phyloP scores from a whole-genome alignment of 2,329 filamentous ascomycete species.

The Colletotrichum eleusines region DNA sequence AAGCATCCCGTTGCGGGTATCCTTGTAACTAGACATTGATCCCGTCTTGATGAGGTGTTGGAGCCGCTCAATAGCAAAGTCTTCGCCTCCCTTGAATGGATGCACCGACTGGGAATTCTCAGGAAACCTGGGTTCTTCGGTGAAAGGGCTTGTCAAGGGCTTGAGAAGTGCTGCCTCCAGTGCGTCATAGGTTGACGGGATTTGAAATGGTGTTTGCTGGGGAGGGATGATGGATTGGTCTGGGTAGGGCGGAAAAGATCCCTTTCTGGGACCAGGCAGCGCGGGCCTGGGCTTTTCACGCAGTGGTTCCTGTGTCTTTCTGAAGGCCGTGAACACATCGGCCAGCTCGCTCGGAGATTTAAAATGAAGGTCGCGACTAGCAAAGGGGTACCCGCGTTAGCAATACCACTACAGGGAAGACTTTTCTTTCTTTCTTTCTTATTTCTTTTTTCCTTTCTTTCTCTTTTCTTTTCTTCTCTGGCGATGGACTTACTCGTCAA shows the following conservation, averaged over 20 bases:
- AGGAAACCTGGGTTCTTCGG: conserved; percentile 65
- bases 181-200: conserved; percentile 67
- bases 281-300: conserved; percentile 71
- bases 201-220: conserved; percentile 72
- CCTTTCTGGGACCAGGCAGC: conserved; percentile 64
- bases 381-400: conserved; percentile 42
- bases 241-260: conserved; percentile 69
- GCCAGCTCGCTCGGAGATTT: conserved; percentile 70
- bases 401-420: conserved; percentile 10
- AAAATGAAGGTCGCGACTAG: conserved; percentile 75
- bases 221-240: conserved; percentile 61
- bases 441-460: too few species aligned
- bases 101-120: conserved; percentile 68
- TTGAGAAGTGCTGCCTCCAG: conserved; percentile 67
- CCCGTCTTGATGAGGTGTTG: conserved; percentile 71
- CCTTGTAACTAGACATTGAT: conserved; percentile 73
- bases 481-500: conserved; percentile 76
- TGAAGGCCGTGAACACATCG: conserved; percentile 81
- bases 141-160: conserved; percentile 67
- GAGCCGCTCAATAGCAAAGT: conserved; percentile 68
- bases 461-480: too few species aligned
- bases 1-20: conserved; percentile 77
- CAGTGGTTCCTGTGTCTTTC: conserved; percentile 79
- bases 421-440: too few species aligned
- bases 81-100: conserved; percentile 77